These are phyloP conservation scores for Suillus occidentalis DNA, from an alignment of 768 basidiomycete genomes.

Conservation along the genomic window DNA sequence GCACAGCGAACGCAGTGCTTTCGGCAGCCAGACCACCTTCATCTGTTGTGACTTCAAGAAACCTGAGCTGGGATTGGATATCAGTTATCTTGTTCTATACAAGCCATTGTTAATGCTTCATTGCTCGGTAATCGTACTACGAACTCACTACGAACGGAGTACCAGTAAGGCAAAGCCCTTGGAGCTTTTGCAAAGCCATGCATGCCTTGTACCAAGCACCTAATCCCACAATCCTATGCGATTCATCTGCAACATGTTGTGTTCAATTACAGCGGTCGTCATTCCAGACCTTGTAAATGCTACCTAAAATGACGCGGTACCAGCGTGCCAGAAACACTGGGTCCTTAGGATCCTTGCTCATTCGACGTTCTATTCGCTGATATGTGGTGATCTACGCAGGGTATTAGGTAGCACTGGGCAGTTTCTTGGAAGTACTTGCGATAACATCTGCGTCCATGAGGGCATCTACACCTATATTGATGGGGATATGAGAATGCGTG, in stretches of 20 bases:
- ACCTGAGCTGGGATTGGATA: not conserved
- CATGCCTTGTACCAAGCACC: not conserved
- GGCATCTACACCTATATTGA: not conserved
- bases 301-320: not conserved
- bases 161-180: not conserved
- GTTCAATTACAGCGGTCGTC: not conserved
- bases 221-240: not conserved
- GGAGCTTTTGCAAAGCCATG: not conserved
- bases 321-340: not conserved
- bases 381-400: not conserved
- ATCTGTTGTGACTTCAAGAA: not conserved
- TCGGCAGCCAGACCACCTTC: not conserved
- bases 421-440: not conserved
- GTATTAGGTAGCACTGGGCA: not conserved
- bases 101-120: not conserved
- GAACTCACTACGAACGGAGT: not conserved
- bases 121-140: not conserved
- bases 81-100: not conserved
- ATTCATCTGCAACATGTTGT: not conserved
- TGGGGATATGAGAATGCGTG: not conserved
- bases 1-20: not conserved
- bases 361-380: not conserved
- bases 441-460: not conserved
- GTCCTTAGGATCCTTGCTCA: not conserved
- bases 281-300: not conserved